Conservation (phyloP, 2,329 filamentous ascomycete genomes). For the Lasiodiplodia theobromae region DNA sequence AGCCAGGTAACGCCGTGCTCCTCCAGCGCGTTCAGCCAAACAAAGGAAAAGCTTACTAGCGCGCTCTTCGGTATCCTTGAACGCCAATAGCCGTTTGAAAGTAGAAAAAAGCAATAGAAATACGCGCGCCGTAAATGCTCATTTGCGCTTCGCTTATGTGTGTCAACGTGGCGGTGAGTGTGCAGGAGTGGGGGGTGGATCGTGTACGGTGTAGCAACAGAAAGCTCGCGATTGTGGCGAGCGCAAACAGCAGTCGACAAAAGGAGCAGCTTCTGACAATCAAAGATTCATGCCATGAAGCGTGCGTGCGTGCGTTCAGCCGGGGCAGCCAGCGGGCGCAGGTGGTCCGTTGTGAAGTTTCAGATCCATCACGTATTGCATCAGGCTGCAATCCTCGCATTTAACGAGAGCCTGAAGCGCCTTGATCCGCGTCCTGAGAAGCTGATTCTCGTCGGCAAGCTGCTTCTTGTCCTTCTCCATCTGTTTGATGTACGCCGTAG, state of each 20-base stretch:
- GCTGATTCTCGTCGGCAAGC: slow-evolving; percentile 48
- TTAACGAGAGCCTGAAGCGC: slow-evolving; percentile 54
- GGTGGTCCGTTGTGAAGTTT: slow-evolving; percentile 35
- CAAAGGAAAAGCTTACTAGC: slow-evolving; percentile 30
- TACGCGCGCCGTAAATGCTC: slow-evolving; percentile 18
- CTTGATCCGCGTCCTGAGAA: slow-evolving; percentile 49
- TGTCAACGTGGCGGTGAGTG: slow-evolving; percentile 22
- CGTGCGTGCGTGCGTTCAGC: slow-evolving; percentile 1
- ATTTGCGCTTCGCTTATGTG: slow-evolving; percentile 7
- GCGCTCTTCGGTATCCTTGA: slow-evolving; percentile 18
- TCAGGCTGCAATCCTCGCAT: slow-evolving; percentile 55
- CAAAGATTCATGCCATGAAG: background rate
- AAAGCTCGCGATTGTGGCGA: slow-evolving; percentile 4
- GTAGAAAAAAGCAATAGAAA: slow-evolving; percentile 1
- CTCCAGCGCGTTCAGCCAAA: slow-evolving; percentile 23
- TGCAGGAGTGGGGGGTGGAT: slow-evolving; percentile 11
- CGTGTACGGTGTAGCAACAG: background rate
- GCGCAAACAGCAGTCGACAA: slow-evolving; percentile 15
- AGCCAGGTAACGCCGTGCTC: slow-evolving; percentile 17
- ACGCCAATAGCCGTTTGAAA: slow-evolving; percentile 14
- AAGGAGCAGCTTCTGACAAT: background rate
- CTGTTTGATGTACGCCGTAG: slow-evolving; percentile 56
- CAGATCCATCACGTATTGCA: slow-evolving; percentile 53
- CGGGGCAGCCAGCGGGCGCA: slow-evolving; percentile 14
- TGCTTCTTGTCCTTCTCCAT: slow-evolving; percentile 52